phyloP scores from a whole-genome alignment of 2,329 filamentous ascomycete species.

The Diplodia seriata region DNA sequence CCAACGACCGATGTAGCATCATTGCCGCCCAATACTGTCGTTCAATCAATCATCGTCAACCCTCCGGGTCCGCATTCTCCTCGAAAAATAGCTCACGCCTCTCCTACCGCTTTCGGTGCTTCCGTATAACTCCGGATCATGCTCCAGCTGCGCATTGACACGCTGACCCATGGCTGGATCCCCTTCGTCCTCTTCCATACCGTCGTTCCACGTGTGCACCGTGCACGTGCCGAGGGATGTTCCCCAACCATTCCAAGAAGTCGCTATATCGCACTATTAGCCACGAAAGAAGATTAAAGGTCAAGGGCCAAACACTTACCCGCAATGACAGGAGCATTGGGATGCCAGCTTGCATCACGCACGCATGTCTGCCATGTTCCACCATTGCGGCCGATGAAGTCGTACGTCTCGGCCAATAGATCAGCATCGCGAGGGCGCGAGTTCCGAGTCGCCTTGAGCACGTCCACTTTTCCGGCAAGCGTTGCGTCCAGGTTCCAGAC shows the following conservation, averaged over 20 bases:
- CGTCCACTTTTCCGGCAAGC: constrained; percentile 77
- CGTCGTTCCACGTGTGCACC: constrained; percentile 78
- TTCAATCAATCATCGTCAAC: constrained; percentile 21
- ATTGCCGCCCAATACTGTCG: background rate
- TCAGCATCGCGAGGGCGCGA: constrained; percentile 64
- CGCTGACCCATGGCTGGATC: constrained; percentile 45
- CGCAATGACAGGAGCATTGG: constrained; percentile 78
- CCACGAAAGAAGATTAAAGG: background rate
- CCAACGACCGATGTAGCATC: background rate
- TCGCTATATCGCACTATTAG: constrained; percentile 62
- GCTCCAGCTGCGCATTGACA: constrained; percentile 47
- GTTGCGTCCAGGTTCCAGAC: constrained; percentile 95
- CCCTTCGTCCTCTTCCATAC: constrained; percentile 62
- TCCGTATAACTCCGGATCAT: constrained; percentile 47
- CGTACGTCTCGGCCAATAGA: constrained; percentile 62
- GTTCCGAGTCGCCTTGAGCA: constrained; percentile 71
- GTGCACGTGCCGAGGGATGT: constrained; percentile 77
- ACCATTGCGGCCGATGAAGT: constrained; percentile 62
- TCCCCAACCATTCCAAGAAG: constrained; percentile 80
- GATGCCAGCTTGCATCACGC: constrained; percentile 90
- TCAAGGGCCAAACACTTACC: constrained; percentile 51
- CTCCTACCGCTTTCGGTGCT: constrained; percentile 16
- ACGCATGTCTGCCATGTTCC: constrained; percentile 77
- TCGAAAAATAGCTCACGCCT: constrained; percentile 23
- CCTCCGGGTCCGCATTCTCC: constrained; percentile 14